phyloP scores from a whole-genome alignment of 202 grass and related monocot species.

The Zoysia matrella region DNA sequence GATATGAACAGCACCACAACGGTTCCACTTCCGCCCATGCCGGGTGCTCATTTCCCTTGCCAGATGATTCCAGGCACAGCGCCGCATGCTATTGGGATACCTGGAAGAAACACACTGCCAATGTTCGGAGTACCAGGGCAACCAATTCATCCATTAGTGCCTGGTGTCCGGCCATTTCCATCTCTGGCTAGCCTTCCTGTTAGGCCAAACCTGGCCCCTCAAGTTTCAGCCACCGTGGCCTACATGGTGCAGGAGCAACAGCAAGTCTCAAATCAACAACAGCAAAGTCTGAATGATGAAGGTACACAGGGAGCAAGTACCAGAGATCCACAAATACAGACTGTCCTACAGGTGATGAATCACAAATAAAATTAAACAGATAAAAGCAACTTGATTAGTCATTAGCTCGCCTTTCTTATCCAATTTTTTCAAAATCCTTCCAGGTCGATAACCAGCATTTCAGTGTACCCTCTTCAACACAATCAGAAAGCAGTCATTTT shows the following conservation, averaged over 20 bases:
- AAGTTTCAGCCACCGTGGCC: constrained; percentile 33
- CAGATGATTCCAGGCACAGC: constrained; percentile 48
- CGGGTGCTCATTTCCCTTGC: constrained; percentile 53
- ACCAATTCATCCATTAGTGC: constrained; percentile 46
- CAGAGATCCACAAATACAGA: constrained; percentile 43
- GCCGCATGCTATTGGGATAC: constrained; percentile 44
- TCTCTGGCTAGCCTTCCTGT: constrained; percentile 47
- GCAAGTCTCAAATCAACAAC: constrained; percentile 38
- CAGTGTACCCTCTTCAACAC: constrained; percentile 31
- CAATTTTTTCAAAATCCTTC: constrained; percentile 14
- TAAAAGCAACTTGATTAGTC: background rate
- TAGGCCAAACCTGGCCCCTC: constrained; percentile 43
- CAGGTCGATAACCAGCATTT: constrained; percentile 45
- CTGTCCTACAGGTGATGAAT: constrained; percentile 42
- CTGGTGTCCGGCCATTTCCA: constrained; percentile 42
- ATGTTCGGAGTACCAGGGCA: constrained; percentile 58
- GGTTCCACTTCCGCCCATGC: constrained; percentile 46
- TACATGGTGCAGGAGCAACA: constrained; percentile 49
- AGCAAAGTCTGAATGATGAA: constrained; percentile 47
- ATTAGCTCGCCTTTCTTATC: background rate
- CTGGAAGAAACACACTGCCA: constrained; percentile 34
- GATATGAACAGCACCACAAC: constrained; percentile 65
- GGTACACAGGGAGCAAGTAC: constrained; percentile 38
- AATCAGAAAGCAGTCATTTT: constrained; percentile 38
- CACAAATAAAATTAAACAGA: constrained; percentile 13